Evolutionary conservation across 371 early-diverging fungal genomes (phyloP), one percentile per base, ranked within the genome.

Genomic region (Syncephalis fuscata): DNA sequence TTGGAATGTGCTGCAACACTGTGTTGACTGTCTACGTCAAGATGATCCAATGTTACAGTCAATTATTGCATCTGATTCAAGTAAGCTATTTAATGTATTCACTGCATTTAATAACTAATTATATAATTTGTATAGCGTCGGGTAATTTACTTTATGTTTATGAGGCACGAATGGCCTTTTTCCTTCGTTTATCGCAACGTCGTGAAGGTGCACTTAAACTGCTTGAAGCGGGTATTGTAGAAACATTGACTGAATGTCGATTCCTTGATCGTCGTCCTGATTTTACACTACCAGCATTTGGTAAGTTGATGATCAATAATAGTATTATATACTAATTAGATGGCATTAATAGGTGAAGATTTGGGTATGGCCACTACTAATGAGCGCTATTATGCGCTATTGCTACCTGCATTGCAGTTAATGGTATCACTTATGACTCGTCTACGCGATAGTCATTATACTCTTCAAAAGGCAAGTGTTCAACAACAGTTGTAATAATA

Each of bases 111-210:
- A 40, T 20, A 37, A n/a, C 49, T 43, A 45, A 51, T 52, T 38
- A 22, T 23, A n/a, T n/a, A n/a, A n/a, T n/a, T n/a, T 51, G 10
- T 50, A 66, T 73, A 68, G 8, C 11, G 11, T 62, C 73, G 45
- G 61, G 68, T 42, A 64, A 72, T 16, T 61, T 72, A 26, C 57
- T 78, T 7, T 80, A 78, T 56, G 71, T 89, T 24, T 88, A 80
- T 58, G 84, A 90, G 54, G 62, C 81, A n/a, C 86, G 83, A 61
- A 73, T 89, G 78, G 62, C 78, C 1, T 62, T 94, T 41, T 71
- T 92, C 50, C 60, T 87, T 39, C 73, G 86, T 9, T 56, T 94
- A 46, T 73, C 88, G 0, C 76, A 78, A 57, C 65, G 70, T 26
- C 57, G 64, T 9, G 77, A 80, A n/a, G 90, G 91, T 11, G 78